These are phyloP conservation scores for Colletotrichum sansevieriae DNA, from an alignment of 2,329 filamentous ascomycete species.

Conservation along the genomic window DNA sequence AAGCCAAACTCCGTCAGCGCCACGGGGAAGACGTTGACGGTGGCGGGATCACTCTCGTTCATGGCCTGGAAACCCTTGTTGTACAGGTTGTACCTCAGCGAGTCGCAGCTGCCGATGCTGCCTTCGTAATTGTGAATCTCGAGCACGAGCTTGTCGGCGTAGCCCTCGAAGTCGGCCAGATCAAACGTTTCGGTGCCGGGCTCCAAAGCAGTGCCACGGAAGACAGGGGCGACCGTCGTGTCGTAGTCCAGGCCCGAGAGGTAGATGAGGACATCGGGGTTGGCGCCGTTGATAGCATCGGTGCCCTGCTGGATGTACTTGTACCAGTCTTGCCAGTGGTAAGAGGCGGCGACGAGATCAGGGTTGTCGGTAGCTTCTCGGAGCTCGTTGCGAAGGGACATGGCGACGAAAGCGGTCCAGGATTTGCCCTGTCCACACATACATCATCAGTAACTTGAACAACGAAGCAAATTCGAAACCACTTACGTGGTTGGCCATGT, in stretches of 20 bases:
- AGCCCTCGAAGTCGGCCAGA: constrained; percentile 61
- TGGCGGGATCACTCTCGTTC: constrained; percentile 51
- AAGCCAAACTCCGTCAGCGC: constrained; percentile 69
- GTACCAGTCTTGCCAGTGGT: constrained; percentile 72
- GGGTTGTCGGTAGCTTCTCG: constrained; percentile 57
- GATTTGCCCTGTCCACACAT: constrained; percentile 53
- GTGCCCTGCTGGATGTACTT: constrained; percentile 62
- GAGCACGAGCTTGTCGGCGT: constrained; percentile 67
- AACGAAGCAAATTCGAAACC: too few relatives aligned
- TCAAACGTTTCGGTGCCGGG: constrained; percentile 60
- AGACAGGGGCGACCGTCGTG: constrained; percentile 65
- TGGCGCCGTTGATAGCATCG: constrained; percentile 62
- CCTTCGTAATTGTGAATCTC: constrained; percentile 74
- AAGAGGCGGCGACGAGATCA: constrained; percentile 52
- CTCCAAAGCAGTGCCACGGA: constrained; percentile 60
- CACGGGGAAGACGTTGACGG: constrained; percentile 55
- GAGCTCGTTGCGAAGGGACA: constrained; percentile 67
- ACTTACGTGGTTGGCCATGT: constrained; percentile 70
- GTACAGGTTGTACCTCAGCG: constrained; percentile 61
- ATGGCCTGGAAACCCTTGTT: constrained; percentile 67
- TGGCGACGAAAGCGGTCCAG: constrained; percentile 63
- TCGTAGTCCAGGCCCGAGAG: constrained; percentile 71
- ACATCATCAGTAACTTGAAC: background rate
- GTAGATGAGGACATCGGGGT: constrained; percentile 67
- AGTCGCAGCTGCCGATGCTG: constrained; percentile 60